Evolutionary conservation across 2,329 filamentous ascomycete species (phyloP), one percentile per base, ranked within the genome.

Genomic region (Rhinocladiella similis): DNA sequence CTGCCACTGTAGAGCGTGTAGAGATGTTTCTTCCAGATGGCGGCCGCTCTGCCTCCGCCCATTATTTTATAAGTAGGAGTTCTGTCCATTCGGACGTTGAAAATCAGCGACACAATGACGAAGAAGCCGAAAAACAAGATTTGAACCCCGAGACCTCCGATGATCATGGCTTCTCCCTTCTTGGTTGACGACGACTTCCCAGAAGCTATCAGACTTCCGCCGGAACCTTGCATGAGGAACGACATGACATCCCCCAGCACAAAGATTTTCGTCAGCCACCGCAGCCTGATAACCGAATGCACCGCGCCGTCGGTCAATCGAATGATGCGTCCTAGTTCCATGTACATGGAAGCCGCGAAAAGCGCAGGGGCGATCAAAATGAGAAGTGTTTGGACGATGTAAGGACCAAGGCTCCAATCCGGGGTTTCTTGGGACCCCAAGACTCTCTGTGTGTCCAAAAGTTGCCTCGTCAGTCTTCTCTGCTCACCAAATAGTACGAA

Each of bases 71-170:
- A n/a, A 3, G 54, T 50, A 5, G 57, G 57, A 13, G 14, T 19
- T 7, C 14, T 41, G 46, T 16, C 29, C 39, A 57, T 47, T 1
- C 50, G 50, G 5, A 25, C 3, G 36, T 57, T 25, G 16, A 60
- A 54, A 3, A 39, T 29, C 10, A 56, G 4, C 19, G 81, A 75
- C 0, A 86, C 71, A 1, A 70, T 36, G n/a, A 81, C 27, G 63
- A 86, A 85, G 33, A 77, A 66, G 5, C 66, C 53, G 16, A 82
- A 73, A 27, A 85, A 78, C 13, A 75, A 70, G 22, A 85, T 68
- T 63, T 86, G 84, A 10, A 86, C 60, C 14, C 65, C 68, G 25
- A 72, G 67, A 5, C 70, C 70, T 10, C 58, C 70, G 63, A 70
- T 68, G 47, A 67, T 82, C 55, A 80, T 76, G 62, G 80, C 72